Base-by-base conservation (phyloP, 768 basidiomycete genomes). In the Collybiopsis luxurians region DNA sequence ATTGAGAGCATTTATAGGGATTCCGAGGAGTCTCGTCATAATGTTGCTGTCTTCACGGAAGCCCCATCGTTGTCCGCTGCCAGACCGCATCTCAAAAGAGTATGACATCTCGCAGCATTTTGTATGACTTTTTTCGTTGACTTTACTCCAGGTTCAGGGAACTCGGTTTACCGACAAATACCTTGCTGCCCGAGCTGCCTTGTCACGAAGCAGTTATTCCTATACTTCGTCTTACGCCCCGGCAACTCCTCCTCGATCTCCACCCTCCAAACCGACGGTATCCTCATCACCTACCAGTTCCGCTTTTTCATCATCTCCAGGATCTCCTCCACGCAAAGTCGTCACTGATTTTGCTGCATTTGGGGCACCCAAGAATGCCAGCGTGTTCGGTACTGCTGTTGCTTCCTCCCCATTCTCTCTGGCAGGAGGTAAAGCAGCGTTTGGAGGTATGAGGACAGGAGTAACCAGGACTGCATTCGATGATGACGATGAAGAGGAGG, bases 91-190 rank as follows among this genome's bases (percentile, higher is more conserved):
- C 77, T 98, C 59, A 87, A 90, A 73, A 86, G 87, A 75, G 95
- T 94, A 67, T 59, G 79, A 69, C n/a, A 21, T 24, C 49, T 26
- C 4, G n/a, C 44, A 30, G 7, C 19, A 34, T 15, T 23, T 53
- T 36, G 2, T 43, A 26, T 28, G 12, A 49, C n/a, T 28, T 34
- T 56, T 40, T 15, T 57, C 51, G 34, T n/a, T 38, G 30, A 39
- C 40, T 56, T 61, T 43, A 46, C 39, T 39, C 26, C 67, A 97
- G 95, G 90, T 97, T 46, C 85, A 87, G 48, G 93, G 92, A n/a
- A 92, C 93, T 40, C 89, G 96, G 2, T 96, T 98, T 76, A 98
- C 96, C 19, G 95, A 98, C 63, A 95, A 96, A 70, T 98, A 98
- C 70, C 81, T 95, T 26, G 83, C 86, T 63, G 85, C 88, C 30